Base-by-base conservation (phyloP, 768 basidiomycete species). In the Mycena alexandri region DNA sequence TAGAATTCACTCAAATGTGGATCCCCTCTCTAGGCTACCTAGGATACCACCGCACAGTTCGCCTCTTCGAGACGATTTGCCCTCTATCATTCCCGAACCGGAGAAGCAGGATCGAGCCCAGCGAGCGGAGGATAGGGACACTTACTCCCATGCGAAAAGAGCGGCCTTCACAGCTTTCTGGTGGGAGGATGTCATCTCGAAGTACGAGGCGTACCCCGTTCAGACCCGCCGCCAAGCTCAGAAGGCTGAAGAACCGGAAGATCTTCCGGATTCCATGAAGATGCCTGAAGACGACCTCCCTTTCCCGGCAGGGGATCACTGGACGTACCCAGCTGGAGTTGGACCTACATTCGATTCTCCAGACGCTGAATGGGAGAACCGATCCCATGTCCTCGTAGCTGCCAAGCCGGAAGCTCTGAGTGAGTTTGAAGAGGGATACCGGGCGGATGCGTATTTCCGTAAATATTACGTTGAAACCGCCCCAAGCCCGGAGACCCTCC, bases 1-100 rank as follows among this genome's bases (percentile, higher is more conserved):
- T 10, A n/a, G 71, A 22, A 65, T 75, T 6, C 77, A 78, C 51
- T 78, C 75, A 1, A 78, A n/a, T n/a, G n/a, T n/a, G n/a, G n/a
- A n/a, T n/a, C n/a, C n/a, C n/a, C n/a, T n/a, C n/a, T n/a, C n/a
- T 12, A 36, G 34, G 34, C 34, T 65, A 21, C 53, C 54, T 16
- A 16, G 63, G 25, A 24, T 57, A 24, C 43, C 65, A 14, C 22
- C 22, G 44, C 56, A 60, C 19, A 33, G 17, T 16, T 52, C 53
- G 38, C 61, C 61, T 38, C n/a, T 51, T 21, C 59, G 22, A 2
- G 59, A 61, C 34, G 46, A 50, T 22, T 19, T 52, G 5, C 34
- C 47, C 0, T 59, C 50, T 29, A 53, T 62, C 5, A 41, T 53
- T 7, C 50, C 33, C 7, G 61, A 62, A 2, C 36, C 2, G 14